Evolutionary conservation across 768 basidiomycete genomes (phyloP), one percentile per base, ranked within the genome.

Genomic region (Phlebiopsis gigantea): DNA sequence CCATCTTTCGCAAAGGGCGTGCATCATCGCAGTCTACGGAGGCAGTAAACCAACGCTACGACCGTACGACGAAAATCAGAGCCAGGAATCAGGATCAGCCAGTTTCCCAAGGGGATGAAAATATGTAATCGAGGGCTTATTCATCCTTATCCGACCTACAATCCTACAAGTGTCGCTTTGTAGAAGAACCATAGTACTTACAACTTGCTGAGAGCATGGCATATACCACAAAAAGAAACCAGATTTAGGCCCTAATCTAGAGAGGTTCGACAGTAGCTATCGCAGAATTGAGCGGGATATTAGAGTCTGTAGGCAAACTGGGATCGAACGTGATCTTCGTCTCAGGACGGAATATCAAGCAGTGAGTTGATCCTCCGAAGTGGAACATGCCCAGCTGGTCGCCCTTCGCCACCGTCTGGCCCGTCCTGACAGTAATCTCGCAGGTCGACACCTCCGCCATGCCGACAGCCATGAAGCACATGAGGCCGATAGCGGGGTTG

Each of bases 381-480:
- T 83, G 83, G 77, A 86, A 82, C 75, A 72, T 77, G 57, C 85
- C 85, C 0, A 83, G 57, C 63, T 84, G 68, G 26, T 85, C 79
- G 1, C 86, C 84, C 59, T 78, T 78, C 53, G 68, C 70, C 22
- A 85, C 66, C 39, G 57, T 57, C 28, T 83, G 65, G 0, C 79
- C 78, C 15, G 65, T 71, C 63, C 67, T 68, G 21, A 84, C 83
- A 0, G 69, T 76, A 19, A 77, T 63, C 59, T 79, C 75, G 58
- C 79, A 81, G n/a, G 82, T 84, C 29, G 82, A 85, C 1, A 86
- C 75, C 66, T 87, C 84, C 0, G 73, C 72, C 74, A 87, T 83
- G 0, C 85, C 84, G 9, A 86, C 74, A 0, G 68, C 79, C 5
- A 85, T 69, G 66, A 85, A 79, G 48, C 75, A 78, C 74, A 84